Evolutionary conservation across 768 basidiomycete species (phyloP), one percentile per base, ranked within the genome.

Genomic region (Glaciozyma antarctica): DNA sequence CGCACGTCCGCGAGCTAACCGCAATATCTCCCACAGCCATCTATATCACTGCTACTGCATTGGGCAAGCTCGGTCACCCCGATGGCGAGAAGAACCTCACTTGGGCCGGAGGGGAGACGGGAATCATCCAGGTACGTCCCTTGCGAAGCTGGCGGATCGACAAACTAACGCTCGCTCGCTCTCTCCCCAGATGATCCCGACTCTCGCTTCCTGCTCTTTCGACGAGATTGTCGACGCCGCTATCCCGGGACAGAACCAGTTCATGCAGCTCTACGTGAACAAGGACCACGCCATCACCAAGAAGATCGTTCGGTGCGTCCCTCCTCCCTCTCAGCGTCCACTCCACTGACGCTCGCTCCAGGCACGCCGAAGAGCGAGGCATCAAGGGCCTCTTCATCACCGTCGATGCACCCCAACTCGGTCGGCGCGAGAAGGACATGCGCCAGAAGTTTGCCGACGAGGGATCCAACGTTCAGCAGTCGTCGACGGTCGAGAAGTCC

Each of bases 321-420:
- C 5, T 6, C 38, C 38, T 41, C 38, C 12, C 38, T 41, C 38
- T 6, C 38, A 41, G 38, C 38, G 10, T 41, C 13, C 12, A 10
- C 38, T 12, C 13, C 38, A 2, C 38, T 41, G 38, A 41, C 38
- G 2, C 38, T 12, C 38, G 13, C 38, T 15, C 7, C 38, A 41
- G 38, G 38, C 89, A 94, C 69, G 95, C 95, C 1, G 91, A 93
- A 77, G 79, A 81, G 68, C 84, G 91, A 32, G 94, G 94, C 3
- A 83, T 99, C 74, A 93, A 91, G 76, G 94, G 62, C 0, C 79
- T 98, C 17, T 97, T 98, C 77, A 95, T 98, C 75, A 97, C 94
- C 0, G 94, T 98, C 32, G 94, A 98, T 78, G 94, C 94, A 0
- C 94, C 94, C 9, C 92, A 95, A 71, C 85, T 98, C 15, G 94